These are phyloP conservation scores for Aspergillus bombycis DNA, from an alignment of 2,329 filamentous ascomycete genomes.

Conservation along the genomic window DNA sequence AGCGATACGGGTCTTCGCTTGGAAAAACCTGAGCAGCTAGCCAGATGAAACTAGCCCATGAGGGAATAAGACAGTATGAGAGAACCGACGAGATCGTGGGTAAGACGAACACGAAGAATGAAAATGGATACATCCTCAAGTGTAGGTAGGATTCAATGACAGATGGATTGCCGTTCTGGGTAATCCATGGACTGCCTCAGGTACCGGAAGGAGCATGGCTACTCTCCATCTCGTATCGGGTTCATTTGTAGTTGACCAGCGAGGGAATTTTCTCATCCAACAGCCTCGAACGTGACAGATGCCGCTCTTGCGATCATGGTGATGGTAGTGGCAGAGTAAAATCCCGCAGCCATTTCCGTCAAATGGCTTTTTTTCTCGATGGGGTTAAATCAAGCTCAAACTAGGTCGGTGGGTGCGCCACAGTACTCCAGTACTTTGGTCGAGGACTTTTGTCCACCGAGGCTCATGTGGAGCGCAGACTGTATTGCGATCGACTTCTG, in stretches of 20 bases:
- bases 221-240: neutral
- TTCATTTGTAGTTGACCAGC: neutral
- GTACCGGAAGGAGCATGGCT: neutral
- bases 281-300: no score
- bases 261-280: constrained; percentile 5
- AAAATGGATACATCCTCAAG: neutral
- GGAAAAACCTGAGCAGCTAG: neutral
- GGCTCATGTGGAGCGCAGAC: neutral
- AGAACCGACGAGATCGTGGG: neutral
- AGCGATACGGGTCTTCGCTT: constrained; percentile 2
- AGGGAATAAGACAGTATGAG: neutral
- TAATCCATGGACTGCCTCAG: neutral
- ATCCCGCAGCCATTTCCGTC: constrained; percentile 5
- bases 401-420: neutral
- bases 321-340: neutral
- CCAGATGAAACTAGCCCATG: neutral
- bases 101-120: neutral
- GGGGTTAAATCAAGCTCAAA: constrained; percentile 3
- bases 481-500: constrained; percentile 1
- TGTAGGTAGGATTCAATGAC: neutral
- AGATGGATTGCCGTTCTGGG: neutral
- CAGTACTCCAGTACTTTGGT: neutral
- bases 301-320: no score
- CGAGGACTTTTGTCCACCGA: neutral
- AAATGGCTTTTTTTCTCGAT: neutral